Evolutionary conservation across 768 basidiomycete genomes (phyloP), one percentile per base, ranked within the genome.

Genomic region (Boletus rufocinnamomeus): DNA sequence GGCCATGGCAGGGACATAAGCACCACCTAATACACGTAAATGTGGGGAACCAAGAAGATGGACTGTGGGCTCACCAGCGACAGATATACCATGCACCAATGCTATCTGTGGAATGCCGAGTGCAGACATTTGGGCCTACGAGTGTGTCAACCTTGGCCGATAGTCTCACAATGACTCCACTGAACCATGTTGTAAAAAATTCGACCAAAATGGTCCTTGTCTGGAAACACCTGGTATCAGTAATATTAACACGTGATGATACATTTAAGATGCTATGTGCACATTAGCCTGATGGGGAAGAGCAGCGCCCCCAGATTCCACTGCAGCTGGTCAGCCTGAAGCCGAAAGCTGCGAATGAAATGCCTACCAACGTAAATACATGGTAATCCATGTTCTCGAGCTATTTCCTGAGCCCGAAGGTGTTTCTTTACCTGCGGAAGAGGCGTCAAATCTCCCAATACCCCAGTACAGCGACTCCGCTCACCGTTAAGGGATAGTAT

Each of bases 121-220:
- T 1, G 93, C 92, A 49, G 93, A 95, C 91, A 96, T 90, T 79
- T 93, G 93, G 6, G 91, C 91, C 90, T 92, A 65, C 45, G 48
- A 52, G 40, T n/a, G 49, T 37, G 64, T 65, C 58, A 66, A 41
- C n/a, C 34, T 52, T 38, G 57, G 11, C 8, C 17, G 8, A 44
- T 34, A 51, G 53, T n/a, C 28, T 52, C 17, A 23, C 32, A 50
- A 43, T n/a, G 40, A 64, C 49, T 25, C 46, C 21, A 49, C 52
- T 43, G 35, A 56, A 89, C 94, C 93, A 96, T 96, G 67, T 98
- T 97, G 72, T 95, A 97, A 76, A 98, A 98, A 68, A 97, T 96
- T 6, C 95, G 84, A 5, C 95, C 95, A 65, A 98, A 98, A 70
- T 98, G 93, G 62, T 96, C 89, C 71, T 87, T 91, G 77, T 97